phyloP scores from a whole-genome alignment of 2,329 filamentous ascomycete genomes.

The Onygenales sp. region DNA sequence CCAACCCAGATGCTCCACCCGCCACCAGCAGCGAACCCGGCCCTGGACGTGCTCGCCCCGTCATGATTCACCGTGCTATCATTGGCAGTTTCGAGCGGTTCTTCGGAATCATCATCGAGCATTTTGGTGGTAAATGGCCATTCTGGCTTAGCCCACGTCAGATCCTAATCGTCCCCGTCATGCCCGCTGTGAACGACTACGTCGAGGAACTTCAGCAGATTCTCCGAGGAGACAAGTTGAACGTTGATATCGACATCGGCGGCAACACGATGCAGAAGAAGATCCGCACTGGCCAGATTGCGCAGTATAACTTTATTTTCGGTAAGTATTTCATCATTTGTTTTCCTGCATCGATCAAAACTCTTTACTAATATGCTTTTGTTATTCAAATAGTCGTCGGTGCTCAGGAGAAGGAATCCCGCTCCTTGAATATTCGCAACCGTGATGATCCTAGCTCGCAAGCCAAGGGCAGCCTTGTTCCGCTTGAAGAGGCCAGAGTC shows the following conservation, averaged over 20 bases:
- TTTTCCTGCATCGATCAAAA: not conserved
- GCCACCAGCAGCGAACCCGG: conserved; percentile 26
- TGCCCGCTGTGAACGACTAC: conserved; percentile 41
- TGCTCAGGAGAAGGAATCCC: conserved; percentile 49
- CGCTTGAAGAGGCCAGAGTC: conserved; percentile 48
- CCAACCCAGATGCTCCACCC: conserved; percentile 16
- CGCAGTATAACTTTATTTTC: conserved; percentile 44
- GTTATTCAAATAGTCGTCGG: conserved; percentile 43
- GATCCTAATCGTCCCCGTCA: conserved; percentile 41
- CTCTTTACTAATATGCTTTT: conserved; percentile 8
- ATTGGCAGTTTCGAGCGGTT: conserved; percentile 44
- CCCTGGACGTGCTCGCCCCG: conserved; percentile 38
- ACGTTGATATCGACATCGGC: conserved; percentile 39
- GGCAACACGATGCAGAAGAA: conserved; percentile 45
- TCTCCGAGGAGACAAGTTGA: conserved; percentile 35
- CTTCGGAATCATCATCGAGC: conserved; percentile 41
- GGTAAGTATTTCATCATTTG: conserved; percentile 22
- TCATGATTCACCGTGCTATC: conserved; percentile 44
- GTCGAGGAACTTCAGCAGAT: conserved; percentile 38
- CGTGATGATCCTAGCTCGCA: conserved; percentile 54
- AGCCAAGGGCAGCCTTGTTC: conserved; percentile 52
- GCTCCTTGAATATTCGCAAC: conserved; percentile 55
- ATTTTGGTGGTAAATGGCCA: conserved; percentile 44
- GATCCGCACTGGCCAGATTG: conserved; percentile 39
- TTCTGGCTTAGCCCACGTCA: conserved; percentile 45